Evolutionary conservation across 306 rosid species (phyloP).

Genomic region (Dalbergia cultrata): DNA sequence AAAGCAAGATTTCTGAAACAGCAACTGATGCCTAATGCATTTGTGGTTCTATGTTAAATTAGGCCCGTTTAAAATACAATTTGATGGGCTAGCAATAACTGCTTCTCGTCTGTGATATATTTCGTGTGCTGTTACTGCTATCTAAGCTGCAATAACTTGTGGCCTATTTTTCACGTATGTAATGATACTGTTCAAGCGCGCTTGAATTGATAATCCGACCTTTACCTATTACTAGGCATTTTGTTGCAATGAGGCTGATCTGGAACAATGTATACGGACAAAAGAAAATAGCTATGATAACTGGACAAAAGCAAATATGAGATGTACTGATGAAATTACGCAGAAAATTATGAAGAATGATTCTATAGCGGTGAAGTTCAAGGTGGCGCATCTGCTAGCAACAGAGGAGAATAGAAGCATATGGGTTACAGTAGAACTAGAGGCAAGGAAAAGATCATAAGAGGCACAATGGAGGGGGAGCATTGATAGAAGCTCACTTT

Average conservation of each 20-base stretch:
- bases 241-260: background rate
- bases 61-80: constrained; percentile 12
- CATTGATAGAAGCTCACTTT: too few species aligned
- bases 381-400: too few species aligned
- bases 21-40: constrained; percentile 57
- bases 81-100: constrained; percentile 19
- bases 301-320: too few species aligned
- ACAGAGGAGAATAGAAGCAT: too few species aligned
- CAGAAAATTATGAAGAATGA: too few species aligned
- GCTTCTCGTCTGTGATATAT: constrained; percentile 27
- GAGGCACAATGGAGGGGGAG: too few species aligned
- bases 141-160: constrained; percentile 47
- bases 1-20: constrained; percentile 58
- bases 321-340: too few species aligned
- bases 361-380: too few species aligned
- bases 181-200: background rate
- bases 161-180: constrained; percentile 21
- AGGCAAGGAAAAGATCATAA: too few species aligned
- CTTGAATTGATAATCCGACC: background rate
- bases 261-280: too few species aligned
- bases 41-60: constrained; percentile 15
- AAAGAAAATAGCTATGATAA: too few species aligned
- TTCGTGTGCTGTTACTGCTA: constrained; percentile 34
- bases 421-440: too few species aligned
- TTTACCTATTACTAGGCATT: background rate